These are phyloP conservation scores for Corymbia calophylla DNA, from an alignment of 441 rosid species.

Conservation along the genomic window DNA sequence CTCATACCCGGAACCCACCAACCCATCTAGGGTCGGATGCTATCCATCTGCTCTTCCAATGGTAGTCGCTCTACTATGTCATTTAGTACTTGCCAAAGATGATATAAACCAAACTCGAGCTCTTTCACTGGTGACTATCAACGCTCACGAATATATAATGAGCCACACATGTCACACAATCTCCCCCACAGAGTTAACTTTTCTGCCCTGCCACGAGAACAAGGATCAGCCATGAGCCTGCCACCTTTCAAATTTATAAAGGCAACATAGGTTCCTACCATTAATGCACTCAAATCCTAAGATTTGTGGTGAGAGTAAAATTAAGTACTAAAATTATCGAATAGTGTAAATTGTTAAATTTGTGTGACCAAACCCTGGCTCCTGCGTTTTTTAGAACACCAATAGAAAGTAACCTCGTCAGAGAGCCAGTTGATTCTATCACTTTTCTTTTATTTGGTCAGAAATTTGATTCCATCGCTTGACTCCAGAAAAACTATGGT, in stretches of 20 bases:
- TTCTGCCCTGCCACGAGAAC: not conserved
- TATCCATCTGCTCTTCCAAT: not conserved
- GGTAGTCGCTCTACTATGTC: not conserved
- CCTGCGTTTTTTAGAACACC: not conserved
- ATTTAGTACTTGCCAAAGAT: not conserved
- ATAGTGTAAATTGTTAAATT: too few relatives aligned
- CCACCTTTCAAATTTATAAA: not conserved
- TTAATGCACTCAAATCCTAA: too few relatives aligned
- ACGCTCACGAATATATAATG: not conserved
- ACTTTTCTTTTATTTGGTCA: too few relatives aligned
- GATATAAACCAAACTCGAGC: not conserved
- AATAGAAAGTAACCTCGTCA: not conserved
- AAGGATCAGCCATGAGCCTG: not conserved
- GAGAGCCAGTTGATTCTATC: not conserved
- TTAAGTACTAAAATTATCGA: too few relatives aligned
- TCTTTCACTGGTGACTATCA: too few relatives aligned
- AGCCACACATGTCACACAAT: not conserved
- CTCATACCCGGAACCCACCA: not conserved
- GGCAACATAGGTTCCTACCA: too few relatives aligned
- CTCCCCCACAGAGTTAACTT: not conserved
- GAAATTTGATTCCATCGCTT: not conserved
- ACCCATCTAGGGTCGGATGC: not conserved
- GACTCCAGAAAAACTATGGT: slow-evolving; percentile 49
- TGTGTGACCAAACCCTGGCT: not conserved
- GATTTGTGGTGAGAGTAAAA: too few relatives aligned